Evolutionary conservation across 768 basidiomycete species (phyloP), one percentile per base, ranked within the genome.

Genomic region (Astraeus odoratus): DNA sequence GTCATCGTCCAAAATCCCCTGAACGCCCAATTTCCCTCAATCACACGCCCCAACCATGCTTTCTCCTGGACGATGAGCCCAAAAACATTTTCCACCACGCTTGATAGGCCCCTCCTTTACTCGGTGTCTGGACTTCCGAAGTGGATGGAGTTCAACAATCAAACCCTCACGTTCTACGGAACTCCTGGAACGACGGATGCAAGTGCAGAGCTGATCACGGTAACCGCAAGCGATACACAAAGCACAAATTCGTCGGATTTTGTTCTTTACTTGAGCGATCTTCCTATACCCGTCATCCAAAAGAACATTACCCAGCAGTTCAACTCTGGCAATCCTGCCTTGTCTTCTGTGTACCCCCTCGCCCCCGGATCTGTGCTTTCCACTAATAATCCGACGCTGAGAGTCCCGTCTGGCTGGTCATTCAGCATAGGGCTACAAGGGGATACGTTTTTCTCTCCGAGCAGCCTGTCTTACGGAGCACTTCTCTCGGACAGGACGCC

Each of bases 381-480:
- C 23, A 71, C 69, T 13, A 54, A 62, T 37, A 68, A 65, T 39
- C 81, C 82, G 44, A 68, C 74, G 39, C 59, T 96, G 44, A 72
- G 91, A 41, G 77, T 95, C 8, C 91, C 90, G 1, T 77, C 77
- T 6, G 63, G 68, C 36, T 95, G 92, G 91, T 88, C 87, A 1
- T 97, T 95, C 67, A 90, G 88, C 55, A 75, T 97, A 47, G 94
- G 93, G 12, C 78, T 96, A 54, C 66, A 80, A 41, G 69, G 76
- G 48, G 67, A 75, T 27, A 92, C 86, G 2, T 83, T 81, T 61
- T 47, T 58, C 2, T 67, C 74, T 24, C 46, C 63, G 37, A 65
- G 74, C 26, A 66, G 65, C 22, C 53, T 87, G 30, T 83, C 59
- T 57, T 92, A 93, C 57, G 70, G 73, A 8, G 80, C 82, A 22